phyloP scores from a whole-genome alignment of 192 early-diverging fungal species.

The Rhizophagus sp. region DNA sequence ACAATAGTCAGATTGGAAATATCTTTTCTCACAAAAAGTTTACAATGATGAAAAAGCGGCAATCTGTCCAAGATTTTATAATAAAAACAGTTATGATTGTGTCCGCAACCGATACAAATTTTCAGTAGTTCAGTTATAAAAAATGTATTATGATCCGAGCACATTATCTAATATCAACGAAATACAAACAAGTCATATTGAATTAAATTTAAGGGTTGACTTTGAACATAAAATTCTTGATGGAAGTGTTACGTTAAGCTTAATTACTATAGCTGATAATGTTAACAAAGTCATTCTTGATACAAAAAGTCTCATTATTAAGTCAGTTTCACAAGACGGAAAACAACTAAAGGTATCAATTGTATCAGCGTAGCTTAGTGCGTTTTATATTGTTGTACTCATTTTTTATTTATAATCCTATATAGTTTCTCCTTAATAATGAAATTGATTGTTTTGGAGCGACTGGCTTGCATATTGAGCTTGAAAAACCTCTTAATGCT shows the following conservation, averaged over 20 bases:
- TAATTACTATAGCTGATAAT: constrained; percentile 56
- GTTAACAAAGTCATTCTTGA: constrained; percentile 69
- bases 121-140: neutral
- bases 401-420: neutral
- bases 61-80: no score
- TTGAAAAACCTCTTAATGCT: constrained; percentile 47
- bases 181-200: constrained; percentile 69
- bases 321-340: constrained; percentile 38
- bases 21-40: no score
- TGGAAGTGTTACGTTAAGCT: constrained; percentile 65
- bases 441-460: constrained; percentile 67
- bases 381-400: neutral
- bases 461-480: constrained; percentile 64
- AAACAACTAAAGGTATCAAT: constrained; percentile 24
- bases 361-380: neutral
- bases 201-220: constrained; percentile 75
- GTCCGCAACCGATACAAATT: no score
- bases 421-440: constrained; percentile 52
- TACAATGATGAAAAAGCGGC: no score
- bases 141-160: constrained; percentile 73
- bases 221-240: constrained; percentile 70
- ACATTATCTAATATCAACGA: constrained; percentile 80
- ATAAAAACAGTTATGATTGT: no score
- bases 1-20: no score
- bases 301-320: constrained; percentile 61